phyloP scores from a whole-genome alignment of 139 green algal species.

The Monoraphidium neglectum region DNA sequence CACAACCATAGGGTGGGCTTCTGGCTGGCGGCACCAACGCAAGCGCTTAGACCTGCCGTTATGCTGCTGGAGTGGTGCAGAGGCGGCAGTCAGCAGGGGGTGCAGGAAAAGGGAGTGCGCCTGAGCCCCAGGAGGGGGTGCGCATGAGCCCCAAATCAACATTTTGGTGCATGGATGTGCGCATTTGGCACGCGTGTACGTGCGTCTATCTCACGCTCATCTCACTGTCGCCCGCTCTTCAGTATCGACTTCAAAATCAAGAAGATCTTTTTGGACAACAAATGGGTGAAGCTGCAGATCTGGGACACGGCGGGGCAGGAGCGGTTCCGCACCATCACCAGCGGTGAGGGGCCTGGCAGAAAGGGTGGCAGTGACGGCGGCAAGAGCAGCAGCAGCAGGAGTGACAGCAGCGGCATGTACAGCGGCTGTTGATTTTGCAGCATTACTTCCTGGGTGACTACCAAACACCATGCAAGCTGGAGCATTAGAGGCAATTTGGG shows the following conservation, averaged over 20 bases:
- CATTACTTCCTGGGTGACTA: too few species aligned
- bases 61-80: too few species aligned
- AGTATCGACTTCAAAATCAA: conserved; percentile 99
- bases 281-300: conserved; percentile 97
- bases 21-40: too few species aligned
- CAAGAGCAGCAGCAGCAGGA: background rate
- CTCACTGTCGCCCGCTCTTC: background rate
- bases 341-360: conserved; percentile 51
- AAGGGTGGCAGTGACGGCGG: background rate
- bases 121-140: too few species aligned
- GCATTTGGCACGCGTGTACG: too few species aligned
- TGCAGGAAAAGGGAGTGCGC: too few species aligned
- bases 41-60: too few species aligned
- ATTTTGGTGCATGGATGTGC: too few species aligned
- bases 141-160: too few species aligned
- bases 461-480: too few species aligned
- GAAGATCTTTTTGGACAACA: conserved; percentile 92
- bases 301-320: conserved; percentile 99
- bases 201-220: too few species aligned
- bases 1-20: conserved; percentile 94
- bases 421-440: background rate
- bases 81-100: too few species aligned
- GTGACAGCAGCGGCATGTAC: background rate
- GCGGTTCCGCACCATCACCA: conserved; percentile 97
- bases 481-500: background rate